These are phyloP conservation scores for Metschnikowia amazonensis DNA, from an alignment of 805 yeast species.

Conservation along the genomic window DNA sequence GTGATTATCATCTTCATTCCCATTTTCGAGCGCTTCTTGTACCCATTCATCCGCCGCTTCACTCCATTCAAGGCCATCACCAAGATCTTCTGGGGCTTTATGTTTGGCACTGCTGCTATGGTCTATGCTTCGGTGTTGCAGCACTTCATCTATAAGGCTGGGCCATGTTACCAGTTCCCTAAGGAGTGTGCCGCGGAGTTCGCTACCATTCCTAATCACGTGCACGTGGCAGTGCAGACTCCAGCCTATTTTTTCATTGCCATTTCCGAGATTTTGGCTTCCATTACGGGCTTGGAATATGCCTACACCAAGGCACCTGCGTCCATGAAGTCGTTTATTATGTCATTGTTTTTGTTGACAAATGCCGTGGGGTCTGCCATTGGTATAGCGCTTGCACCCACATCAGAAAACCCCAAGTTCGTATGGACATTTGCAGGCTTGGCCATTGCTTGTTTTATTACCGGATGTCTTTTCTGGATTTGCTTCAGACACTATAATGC, in stretches of 20 bases:
- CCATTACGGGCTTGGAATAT: constrained; percentile 77
- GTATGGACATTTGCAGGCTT: constrained; percentile 67
- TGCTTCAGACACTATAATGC: constrained; percentile 52
- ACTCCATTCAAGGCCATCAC: constrained; percentile 66
- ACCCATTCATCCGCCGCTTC: constrained; percentile 42
- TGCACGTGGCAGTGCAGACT: constrained; percentile 68
- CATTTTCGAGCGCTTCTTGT: constrained; percentile 56
- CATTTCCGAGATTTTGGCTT: constrained; percentile 72
- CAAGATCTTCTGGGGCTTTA: constrained; percentile 67
- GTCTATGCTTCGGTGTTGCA: constrained; percentile 74
- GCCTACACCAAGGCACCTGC: constrained; percentile 82
- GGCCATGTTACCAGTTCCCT: constrained; percentile 71
- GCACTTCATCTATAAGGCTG: constrained; percentile 60
- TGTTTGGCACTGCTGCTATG: constrained; percentile 63
- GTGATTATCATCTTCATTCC: constrained; percentile 75
- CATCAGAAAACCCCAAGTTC: constrained; percentile 64
- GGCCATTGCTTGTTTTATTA: constrained; percentile 53
- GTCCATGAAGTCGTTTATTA: constrained; percentile 60
- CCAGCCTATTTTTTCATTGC: constrained; percentile 73
- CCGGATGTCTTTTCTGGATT: constrained; percentile 62
- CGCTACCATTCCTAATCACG: constrained; percentile 44
- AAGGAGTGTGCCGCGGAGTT: constrained; percentile 43
- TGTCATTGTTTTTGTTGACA: constrained; percentile 63
- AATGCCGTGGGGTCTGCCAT: constrained; percentile 76
- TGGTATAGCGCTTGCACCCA: constrained; percentile 68